Base-by-base conservation (phyloP, 441 rosid genomes). In the Eutrema salsugineum region DNA sequence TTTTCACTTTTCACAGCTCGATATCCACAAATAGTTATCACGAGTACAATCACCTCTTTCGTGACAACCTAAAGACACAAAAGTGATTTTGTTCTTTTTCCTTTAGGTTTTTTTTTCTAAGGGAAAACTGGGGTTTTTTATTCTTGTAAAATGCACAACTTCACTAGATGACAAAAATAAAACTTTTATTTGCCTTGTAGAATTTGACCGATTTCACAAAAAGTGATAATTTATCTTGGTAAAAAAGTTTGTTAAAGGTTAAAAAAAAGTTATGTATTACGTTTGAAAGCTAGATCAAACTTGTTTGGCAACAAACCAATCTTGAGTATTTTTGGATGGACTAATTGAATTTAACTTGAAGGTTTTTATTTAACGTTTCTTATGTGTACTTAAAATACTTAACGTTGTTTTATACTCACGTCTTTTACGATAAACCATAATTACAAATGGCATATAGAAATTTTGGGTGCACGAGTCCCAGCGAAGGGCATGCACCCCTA, bases 401-500 rank as follows among this genome's bases (percentile, higher is more conserved):
- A 42, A 42, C 20, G 8, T 30, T 62, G 71, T 72, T 60, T 64
- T 55, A 17, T 55, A 22, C 16, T 64, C 50, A 54, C 49, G 70
- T 55, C 48, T 53, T 62, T 71, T 71, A 39, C 69, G 55, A 71
- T 53, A 33, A 62, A n/a, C 43, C 28, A 42, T 71, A 71, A 27
- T 30, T 38, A 65, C 60, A 56, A 73, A 48, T 64, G 67, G 54
- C 54, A 60, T 49, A 68, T 49, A 42, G 22, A 50, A 32, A 46
- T 15, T 50, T 57, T 19, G 70, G 58, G 44, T 42, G 46, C 79
- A 68, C 74, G 74, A 75, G 65, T 68, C 60, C 60, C 75, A 46
- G 74, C 59, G 70, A 75, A 68, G 79, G 12, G 75, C 74, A 75
- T 75, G 70, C 79, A 75, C 19, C 60, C 8, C 5, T 38, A 17